These are phyloP conservation scores for Magnusiomyces magnusii DNA, from an alignment of 1,139 yeast genomes.

Conservation along the genomic window DNA sequence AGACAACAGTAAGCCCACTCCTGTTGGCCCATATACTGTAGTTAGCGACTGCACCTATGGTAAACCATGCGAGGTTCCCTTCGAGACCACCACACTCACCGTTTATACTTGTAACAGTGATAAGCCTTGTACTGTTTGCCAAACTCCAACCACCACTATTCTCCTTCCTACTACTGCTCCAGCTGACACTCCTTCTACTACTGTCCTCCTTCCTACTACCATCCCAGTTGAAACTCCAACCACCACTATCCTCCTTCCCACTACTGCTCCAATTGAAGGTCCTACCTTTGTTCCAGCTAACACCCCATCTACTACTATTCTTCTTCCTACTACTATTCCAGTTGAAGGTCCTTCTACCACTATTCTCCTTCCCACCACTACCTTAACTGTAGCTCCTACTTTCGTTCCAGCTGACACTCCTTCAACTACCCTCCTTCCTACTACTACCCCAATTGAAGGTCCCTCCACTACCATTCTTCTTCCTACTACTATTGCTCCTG, in stretches of 20 bases:
- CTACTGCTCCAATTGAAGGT: not conserved
- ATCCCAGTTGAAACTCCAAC: not conserved
- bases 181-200: not conserved
- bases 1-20: not conserved
- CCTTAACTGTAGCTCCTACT: not conserved
- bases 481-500: not conserved
- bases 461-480: not conserved
- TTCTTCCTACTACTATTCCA: not conserved
- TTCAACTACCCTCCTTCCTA: not conserved
- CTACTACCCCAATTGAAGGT: not conserved
- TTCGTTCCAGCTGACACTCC: not conserved
- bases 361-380: not conserved
- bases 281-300: not conserved
- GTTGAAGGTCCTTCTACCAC: not conserved
- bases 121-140: slow-evolving; percentile 3
- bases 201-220: not conserved
- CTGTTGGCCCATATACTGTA: not conserved
- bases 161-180: not conserved
- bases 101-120: not conserved
- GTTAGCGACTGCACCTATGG: slow-evolving; percentile 2
- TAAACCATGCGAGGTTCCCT: slow-evolving; percentile 5
- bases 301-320: not conserved
- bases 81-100: slow-evolving; percentile 5
- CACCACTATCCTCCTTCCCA: not conserved
- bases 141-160: not conserved